Evolutionary conservation across 148 eudicot genomes (phyloP).

Genomic region (Vaccinium darrowii): DNA sequence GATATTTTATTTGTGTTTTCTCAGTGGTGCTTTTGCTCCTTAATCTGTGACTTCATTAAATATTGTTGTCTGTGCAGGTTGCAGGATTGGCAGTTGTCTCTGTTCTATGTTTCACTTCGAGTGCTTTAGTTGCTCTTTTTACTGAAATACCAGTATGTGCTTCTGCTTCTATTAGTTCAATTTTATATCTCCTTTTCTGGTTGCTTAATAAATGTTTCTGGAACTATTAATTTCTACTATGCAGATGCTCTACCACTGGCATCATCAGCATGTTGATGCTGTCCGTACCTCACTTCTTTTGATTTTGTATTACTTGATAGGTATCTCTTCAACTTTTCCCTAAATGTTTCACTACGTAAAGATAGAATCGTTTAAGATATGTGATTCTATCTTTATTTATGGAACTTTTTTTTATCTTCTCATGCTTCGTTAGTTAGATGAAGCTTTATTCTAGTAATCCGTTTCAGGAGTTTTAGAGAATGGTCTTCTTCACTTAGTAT

Average conservation of each 20-base stretch:
- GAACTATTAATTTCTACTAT: not conserved
- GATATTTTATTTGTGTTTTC: not conserved
- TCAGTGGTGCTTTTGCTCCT: not conserved
- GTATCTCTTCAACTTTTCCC: slow-evolving; percentile 35
- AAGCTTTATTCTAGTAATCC: not conserved
- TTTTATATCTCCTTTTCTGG: slow-evolving; percentile 11
- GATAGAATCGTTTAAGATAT: not conserved
- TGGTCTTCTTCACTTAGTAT: not conserved
- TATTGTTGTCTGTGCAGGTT: slow-evolving; percentile 50
- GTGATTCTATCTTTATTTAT: not conserved
- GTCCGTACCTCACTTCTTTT: slow-evolving; percentile 52
- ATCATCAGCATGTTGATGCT: slow-evolving; percentile 32
- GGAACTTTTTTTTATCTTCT: not conserved
- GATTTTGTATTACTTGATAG: slow-evolving; percentile 73
- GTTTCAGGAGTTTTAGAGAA: not conserved
- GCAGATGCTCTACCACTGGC: slow-evolving; percentile 83
- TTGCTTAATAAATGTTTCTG: slow-evolving; percentile 10
- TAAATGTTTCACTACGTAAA: not conserved
- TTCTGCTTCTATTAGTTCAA: slow-evolving; percentile 7
- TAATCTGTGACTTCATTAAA: slow-evolving; percentile 9
- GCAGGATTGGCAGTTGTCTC: slow-evolving; percentile 83
- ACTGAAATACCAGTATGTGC: slow-evolving; percentile 76
- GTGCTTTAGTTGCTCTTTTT: slow-evolving; percentile 65
- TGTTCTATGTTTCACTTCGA: slow-evolving; percentile 73
- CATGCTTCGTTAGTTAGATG: not conserved